Conservation (phyloP, 225 moss, liverwort and hornwort genomes). For the Polytrichum commune region DNA sequence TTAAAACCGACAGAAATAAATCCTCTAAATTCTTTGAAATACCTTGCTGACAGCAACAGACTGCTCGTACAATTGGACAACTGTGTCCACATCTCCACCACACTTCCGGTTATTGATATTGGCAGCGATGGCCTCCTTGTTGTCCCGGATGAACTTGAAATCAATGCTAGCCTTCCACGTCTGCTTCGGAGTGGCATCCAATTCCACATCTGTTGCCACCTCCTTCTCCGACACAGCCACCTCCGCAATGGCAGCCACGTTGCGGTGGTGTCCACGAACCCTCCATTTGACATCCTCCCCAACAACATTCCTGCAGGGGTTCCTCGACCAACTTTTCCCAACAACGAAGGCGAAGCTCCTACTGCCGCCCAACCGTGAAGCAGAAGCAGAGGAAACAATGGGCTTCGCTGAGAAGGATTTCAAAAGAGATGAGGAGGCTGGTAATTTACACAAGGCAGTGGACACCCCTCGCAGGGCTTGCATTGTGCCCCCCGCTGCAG, state of each 20-base stretch:
- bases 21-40: neutral
- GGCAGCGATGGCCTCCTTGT: conserved; percentile 63
- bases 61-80: conserved; percentile 89
- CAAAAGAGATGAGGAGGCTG: conserved; percentile 24
- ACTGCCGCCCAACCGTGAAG: neutral
- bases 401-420: conserved; percentile 17
- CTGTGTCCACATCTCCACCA: conserved; percentile 82
- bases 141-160: conserved; percentile 96
- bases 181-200: conserved; percentile 49
- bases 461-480: conserved; percentile 52
- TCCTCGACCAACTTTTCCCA: neutral
- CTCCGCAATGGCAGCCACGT: conserved; percentile 19
- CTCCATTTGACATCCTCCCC: conserved; percentile 23
- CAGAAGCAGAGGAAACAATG: conserved; percentile 7
- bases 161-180: conserved; percentile 98
- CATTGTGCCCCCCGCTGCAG: conserved; percentile 43
- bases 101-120: conserved; percentile 82
- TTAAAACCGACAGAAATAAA: too few species aligned
- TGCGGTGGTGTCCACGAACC: neutral
- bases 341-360: neutral
- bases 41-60: conserved; percentile 75
- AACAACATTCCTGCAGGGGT: conserved; percentile 16
- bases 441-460: conserved; percentile 27
- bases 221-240: conserved; percentile 36
- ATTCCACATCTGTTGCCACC: conserved; percentile 23